Evolutionary conservation across 164 flowering plant species (phyloP).

Genomic region (Piper betle): DNA sequence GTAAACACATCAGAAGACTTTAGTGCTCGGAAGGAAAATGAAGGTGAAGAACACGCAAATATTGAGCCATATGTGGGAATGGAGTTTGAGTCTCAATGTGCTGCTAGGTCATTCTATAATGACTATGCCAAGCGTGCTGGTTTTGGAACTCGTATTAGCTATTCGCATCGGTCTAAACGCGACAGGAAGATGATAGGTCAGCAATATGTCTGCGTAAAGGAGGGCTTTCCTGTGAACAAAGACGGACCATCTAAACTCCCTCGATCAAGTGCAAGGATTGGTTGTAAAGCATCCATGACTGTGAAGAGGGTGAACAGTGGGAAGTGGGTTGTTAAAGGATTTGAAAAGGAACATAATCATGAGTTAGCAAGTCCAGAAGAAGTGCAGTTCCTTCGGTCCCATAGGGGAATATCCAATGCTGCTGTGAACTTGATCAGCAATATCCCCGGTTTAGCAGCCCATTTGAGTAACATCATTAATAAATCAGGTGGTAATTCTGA

Average conservation of each 20-base stretch:
- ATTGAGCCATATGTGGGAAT: conserved; percentile 7
- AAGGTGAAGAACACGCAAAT: not conserved
- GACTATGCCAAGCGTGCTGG: conserved; percentile 8
- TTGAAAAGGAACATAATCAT: conserved; percentile 8
- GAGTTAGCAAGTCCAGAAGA: conserved; percentile 4
- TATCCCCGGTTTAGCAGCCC: not conserved
- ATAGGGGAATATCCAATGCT: not conserved
- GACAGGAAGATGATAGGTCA: conserved; percentile 5
- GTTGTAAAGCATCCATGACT: conserved; percentile 5
- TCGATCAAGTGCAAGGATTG: conserved; percentile 3
- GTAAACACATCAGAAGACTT: not conserved
- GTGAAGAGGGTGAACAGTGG: conserved; percentile 3
- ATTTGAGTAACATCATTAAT: not conserved
- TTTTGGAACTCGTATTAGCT: conserved; percentile 5
- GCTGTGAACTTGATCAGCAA: not conserved
- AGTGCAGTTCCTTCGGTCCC: conserved; percentile 3
- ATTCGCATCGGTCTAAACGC: conserved; percentile 5
- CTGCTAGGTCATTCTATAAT: conserved; percentile 7
- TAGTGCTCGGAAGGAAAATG: conserved; percentile 1
- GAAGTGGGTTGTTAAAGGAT: conserved; percentile 6
- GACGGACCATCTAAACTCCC: conserved; percentile 1
- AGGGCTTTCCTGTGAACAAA: conserved; percentile 7
- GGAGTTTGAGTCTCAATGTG: conserved; percentile 9
- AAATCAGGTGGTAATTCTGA: not conserved
- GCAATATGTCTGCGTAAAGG: conserved; percentile 7